Base-by-base conservation (phyloP, 2,329 filamentous ascomycete genomes). In the Dothistroma pini region DNA sequence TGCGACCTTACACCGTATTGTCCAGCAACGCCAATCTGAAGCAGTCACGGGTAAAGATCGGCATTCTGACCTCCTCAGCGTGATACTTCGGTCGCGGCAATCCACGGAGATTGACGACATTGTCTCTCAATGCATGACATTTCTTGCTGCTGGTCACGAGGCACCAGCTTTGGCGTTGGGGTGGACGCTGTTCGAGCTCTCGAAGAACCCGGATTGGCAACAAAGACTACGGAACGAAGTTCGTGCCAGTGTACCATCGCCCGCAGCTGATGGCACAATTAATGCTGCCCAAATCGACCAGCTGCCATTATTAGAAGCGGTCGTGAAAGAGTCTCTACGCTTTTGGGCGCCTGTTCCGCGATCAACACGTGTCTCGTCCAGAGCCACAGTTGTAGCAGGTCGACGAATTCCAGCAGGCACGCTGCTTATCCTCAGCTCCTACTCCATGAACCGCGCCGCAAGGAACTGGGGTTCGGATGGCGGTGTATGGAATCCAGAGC, bases 31-130 rank as follows among this genome's bases (percentile, higher is more conserved):
- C n/a, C 44, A 49, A 16, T 10, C 3, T 49, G 19, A 49, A 25
- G 19, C n/a, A n/a, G 47, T 16, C 47, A 21, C 47, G 6, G 47
- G 19, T 10, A 4, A 49, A 5, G 19, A 11, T n/a, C n/a, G 22
- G 22, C 22, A 49, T 21, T n/a, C 10, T 25, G 47, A 49, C 47
- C 12, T 49, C 19, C 47, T 49, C 16, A 49, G 16, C 22, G 47
- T 49, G 11, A 29, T 31, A 11, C 50, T 53, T 19, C 22, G n/a
- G 22, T 34, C 31, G n/a, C 29, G n/a, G n/a, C n/a, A 54, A 12
- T 95, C 95, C 75, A 83, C 78, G 12, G 89, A 95, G 63, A 88
- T 11, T 11, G 47, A 49, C 90, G 51, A 86, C 90, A 63, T 96
- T 19, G 84, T 91, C 44, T 44, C 54, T 32, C 71, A 54, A 44